These are phyloP conservation scores for Fusarium acutatum DNA, from an alignment of 2,329 filamentous ascomycete species.

Conservation along the genomic window DNA sequence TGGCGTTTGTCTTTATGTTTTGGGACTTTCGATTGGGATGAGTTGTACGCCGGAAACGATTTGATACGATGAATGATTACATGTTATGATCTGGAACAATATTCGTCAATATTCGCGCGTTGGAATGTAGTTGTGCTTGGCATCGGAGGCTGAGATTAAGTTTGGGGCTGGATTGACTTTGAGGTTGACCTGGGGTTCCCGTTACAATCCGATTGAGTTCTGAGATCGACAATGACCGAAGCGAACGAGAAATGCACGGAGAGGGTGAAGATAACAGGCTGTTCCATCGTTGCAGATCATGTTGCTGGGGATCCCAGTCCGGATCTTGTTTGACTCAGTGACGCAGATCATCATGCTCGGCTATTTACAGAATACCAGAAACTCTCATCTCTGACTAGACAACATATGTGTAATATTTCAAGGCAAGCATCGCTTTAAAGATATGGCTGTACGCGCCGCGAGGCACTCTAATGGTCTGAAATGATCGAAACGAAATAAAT, in stretches of 20 bases:
- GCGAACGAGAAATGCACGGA: neutral
- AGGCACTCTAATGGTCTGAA: neutral
- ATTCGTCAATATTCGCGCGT: neutral
- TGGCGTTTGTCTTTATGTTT: neutral
- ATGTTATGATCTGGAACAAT: conserved; percentile 5
- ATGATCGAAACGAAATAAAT: neutral
- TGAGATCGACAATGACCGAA: neutral
- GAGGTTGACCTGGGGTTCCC: neutral
- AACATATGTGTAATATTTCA: neutral
- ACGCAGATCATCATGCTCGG: neutral
- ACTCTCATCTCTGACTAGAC: too few species aligned
- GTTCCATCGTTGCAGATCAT: neutral
- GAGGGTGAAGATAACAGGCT: neutral
- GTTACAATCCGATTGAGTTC: conserved; percentile 17
- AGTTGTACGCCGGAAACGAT: neutral
- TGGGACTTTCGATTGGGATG: neutral
- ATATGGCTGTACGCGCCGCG: neutral
- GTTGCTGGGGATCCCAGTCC: neutral
- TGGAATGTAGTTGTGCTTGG: conserved; percentile 12
- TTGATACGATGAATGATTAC: conserved; percentile 11
- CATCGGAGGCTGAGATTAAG: neutral
- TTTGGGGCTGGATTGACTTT: conserved; percentile 1
- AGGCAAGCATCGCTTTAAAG: neutral
- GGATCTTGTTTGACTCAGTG: neutral
- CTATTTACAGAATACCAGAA: neutral